A percentile compares a stretch with the other conserved stretches of the same genome.
Conservation (phyloP, 2,329 filamentous ascomycete genomes). For the Cercospora brassicicola region DNA sequence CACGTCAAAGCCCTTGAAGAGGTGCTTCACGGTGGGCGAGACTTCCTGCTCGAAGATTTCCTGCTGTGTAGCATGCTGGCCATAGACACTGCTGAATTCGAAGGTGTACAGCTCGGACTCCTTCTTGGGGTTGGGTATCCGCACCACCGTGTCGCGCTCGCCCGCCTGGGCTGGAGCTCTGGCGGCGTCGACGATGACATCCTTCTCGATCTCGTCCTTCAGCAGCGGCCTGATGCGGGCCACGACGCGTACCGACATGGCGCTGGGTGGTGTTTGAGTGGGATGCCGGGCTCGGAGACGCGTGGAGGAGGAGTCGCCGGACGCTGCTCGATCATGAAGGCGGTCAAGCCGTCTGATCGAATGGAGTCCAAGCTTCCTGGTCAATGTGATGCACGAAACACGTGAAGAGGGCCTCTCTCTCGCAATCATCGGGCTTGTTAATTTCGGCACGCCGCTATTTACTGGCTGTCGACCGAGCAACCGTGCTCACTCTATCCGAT, state of each 20-base stretch:
- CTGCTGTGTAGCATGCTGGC: conserved; percentile 76
- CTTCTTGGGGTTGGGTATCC: conserved; percentile 93
- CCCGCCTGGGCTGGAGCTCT: conserved; percentile 52
- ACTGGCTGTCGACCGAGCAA: conserved; percentile 3
- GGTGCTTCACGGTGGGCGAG: conserved; percentile 81
- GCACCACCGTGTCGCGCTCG: conserved; percentile 61
- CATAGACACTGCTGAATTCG: conserved; percentile 91
- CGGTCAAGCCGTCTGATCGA: background rate
- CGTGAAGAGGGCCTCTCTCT: background rate
- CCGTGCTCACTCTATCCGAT: background rate
- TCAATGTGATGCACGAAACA: background rate
- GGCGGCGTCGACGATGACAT: conserved; percentile 75
- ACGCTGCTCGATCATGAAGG: background rate
- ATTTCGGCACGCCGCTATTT: background rate
- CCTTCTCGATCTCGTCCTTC: conserved; percentile 79
- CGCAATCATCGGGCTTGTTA: background rate
- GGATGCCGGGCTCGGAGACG: background rate
- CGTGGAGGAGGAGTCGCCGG: background rate
- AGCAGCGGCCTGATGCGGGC: conserved; percentile 87
- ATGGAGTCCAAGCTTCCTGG: background rate
- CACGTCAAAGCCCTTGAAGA: conserved; percentile 98
- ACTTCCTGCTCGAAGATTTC: conserved; percentile 88
- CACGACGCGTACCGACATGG: conserved; percentile 73
- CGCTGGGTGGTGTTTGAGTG: conserved; percentile 1
- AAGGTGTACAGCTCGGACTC: conserved; percentile 89